phyloP scores from a whole-genome alignment of 1,284 basidiomycete genomes.

The Microbotryum saponariae region DNA sequence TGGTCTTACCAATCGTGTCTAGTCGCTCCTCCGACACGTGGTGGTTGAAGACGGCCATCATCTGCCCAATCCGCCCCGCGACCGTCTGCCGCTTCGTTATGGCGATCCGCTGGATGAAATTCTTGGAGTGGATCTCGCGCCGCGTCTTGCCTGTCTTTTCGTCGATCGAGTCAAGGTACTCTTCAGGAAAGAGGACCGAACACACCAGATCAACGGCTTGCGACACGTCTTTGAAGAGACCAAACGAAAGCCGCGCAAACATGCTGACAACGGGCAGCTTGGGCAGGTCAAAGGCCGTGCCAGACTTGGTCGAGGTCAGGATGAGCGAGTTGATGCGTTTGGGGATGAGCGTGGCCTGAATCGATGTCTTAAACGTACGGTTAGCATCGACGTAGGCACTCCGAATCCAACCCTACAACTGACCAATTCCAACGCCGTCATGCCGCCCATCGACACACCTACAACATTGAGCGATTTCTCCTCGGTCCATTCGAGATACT shows the following conservation, averaged over 20 bases:
- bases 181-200: constrained; percentile 56
- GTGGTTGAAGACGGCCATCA: constrained; percentile 59
- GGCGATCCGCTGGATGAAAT: constrained; percentile 50
- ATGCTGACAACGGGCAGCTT: constrained; percentile 7
- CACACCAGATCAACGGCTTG: constrained; percentile 43
- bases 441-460: constrained; percentile 69
- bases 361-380: constrained; percentile 39
- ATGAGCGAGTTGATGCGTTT: constrained; percentile 59
- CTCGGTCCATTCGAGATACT: constrained; percentile 63
- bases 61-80: constrained; percentile 63
- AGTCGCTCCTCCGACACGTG: constrained; percentile 54
- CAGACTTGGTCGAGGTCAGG: constrained; percentile 63
- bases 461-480: constrained; percentile 60
- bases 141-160: constrained; percentile 12
- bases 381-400: constrained; percentile 32
- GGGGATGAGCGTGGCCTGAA: constrained; percentile 59
- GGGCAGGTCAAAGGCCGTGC: constrained; percentile 33
- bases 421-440: constrained; percentile 38
- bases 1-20: constrained; percentile 49
- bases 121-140: constrained; percentile 39
- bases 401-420: neutral
- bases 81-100: constrained; percentile 56
- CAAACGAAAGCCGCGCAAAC: constrained; percentile 20
- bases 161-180: constrained; percentile 48
- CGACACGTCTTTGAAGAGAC: constrained; percentile 7